These are phyloP conservation scores for Paramyrothecium roridum DNA, from an alignment of 2,329 filamentous ascomycete species.

Conservation along the genomic window DNA sequence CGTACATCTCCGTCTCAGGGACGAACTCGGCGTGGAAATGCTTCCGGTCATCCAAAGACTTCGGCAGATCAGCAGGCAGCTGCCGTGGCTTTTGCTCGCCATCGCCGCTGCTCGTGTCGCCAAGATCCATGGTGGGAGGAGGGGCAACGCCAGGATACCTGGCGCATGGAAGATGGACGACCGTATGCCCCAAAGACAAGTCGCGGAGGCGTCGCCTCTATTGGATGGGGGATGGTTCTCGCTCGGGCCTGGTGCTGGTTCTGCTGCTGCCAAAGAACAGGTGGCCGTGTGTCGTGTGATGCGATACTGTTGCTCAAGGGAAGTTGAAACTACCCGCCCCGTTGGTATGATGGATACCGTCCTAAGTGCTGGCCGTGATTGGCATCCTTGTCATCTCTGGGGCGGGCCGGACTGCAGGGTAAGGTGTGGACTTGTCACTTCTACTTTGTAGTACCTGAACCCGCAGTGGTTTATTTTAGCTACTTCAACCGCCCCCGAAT, in stretches of 20 bases:
- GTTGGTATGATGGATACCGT: background rate
- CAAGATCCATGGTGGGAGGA: constrained; percentile 56
- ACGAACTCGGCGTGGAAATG: constrained; percentile 63
- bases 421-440: too few species aligned
- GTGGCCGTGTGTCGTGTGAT: background rate
- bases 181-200: constrained; percentile 1
- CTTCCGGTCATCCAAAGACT: constrained; percentile 84
- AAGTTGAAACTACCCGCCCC: background rate
- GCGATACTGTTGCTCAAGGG: background rate
- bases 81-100: constrained; percentile 40
- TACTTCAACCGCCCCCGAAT: too few species aligned
- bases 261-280: too few species aligned
- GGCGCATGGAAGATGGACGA: constrained; percentile 26
- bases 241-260: background rate
- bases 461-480: too few species aligned
- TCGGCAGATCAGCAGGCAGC: constrained; percentile 84
- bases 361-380: too few species aligned
- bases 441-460: too few species aligned
- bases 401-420: too few species aligned
- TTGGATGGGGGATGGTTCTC: background rate
- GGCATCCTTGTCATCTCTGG: too few species aligned
- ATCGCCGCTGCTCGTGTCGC: constrained; percentile 40
- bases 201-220: background rate
- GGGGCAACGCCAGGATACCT: constrained; percentile 30
- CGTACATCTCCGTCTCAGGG: constrained; percentile 92